phyloP scores from a whole-genome alignment of 2,329 filamentous ascomycete species.

The Ceratocystis lukuohia region DNA sequence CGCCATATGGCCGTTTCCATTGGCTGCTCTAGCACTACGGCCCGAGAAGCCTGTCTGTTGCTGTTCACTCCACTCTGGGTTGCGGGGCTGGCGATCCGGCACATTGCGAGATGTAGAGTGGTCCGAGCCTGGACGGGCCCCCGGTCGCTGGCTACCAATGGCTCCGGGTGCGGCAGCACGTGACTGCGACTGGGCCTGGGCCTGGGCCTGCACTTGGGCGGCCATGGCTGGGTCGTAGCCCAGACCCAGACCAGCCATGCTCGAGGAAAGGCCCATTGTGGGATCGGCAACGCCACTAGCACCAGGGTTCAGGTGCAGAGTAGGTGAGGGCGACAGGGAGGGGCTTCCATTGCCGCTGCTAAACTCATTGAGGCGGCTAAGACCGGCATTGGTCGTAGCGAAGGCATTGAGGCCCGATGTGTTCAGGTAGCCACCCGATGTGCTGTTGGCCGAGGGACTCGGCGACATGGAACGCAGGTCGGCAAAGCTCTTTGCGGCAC shows the following conservation, averaged over 20 bases:
- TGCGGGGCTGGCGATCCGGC: slow-evolving; percentile 50
- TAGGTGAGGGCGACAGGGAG: slow-evolving; percentile 16
- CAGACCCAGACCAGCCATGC: slow-evolving; percentile 14
- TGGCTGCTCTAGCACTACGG: slow-evolving; percentile 31
- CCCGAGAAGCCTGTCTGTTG: slow-evolving; percentile 38
- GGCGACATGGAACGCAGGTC: slow-evolving; percentile 91
- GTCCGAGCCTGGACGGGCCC: slow-evolving; percentile 21
- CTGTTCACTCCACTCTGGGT: slow-evolving; percentile 45
- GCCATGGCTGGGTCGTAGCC: slow-evolving; percentile 20
- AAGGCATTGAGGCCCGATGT: slow-evolving; percentile 36
- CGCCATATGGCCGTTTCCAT: slow-evolving; percentile 47
- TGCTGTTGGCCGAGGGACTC: slow-evolving; percentile 65
- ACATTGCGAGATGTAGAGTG: slow-evolving; percentile 31
- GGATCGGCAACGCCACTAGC: slow-evolving; percentile 20
- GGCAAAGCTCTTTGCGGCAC: slow-evolving; percentile 91
- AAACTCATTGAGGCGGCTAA: slow-evolving; percentile 17
- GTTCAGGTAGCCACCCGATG: slow-evolving; percentile 60
- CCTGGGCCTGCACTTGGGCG: too few relatives aligned
- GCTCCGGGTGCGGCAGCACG: slow-evolving; percentile 41
- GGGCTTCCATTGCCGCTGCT: slow-evolving; percentile 25
- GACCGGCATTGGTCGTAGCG: slow-evolving; percentile 13
- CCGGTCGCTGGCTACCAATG: slow-evolving; percentile 51
- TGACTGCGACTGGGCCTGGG: slow-evolving; percentile 20
- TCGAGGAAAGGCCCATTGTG: slow-evolving; percentile 14
- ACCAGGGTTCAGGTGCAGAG: slow-evolving; percentile 24